These are phyloP conservation scores for Talaromyces albobiverticillius DNA, from an alignment of 2,329 filamentous ascomycete genomes.

Conservation along the genomic window DNA sequence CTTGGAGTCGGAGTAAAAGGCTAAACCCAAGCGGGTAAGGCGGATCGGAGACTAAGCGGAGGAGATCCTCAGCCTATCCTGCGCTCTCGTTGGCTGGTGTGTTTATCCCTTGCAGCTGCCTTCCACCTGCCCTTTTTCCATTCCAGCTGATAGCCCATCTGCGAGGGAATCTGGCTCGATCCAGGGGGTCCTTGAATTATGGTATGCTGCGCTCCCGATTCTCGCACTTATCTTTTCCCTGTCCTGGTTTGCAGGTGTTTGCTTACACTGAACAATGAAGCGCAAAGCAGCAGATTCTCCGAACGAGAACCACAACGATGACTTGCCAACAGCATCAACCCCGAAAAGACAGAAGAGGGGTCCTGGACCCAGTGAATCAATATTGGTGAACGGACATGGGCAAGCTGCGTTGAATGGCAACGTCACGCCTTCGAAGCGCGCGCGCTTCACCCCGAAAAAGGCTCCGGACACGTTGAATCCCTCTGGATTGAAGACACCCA, in stretches of 20 bases:
- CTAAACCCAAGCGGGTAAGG: background rate
- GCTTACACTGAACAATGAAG: conserved; percentile 33
- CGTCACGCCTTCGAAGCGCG: conserved; percentile 24
- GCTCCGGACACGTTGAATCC: conserved; percentile 28
- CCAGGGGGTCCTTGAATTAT: conserved; percentile 7
- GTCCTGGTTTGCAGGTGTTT: background rate
- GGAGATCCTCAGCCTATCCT: no score
- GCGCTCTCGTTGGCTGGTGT: background rate
- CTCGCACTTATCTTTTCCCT: background rate
- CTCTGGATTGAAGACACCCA: conserved; percentile 36
- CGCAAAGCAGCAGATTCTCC: conserved; percentile 38
- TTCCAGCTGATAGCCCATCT: background rate
- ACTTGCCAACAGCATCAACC: conserved; percentile 33
- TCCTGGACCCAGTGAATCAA: background rate
- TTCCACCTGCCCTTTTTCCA: conserved; percentile 1
- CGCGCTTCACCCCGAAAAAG: conserved; percentile 33
- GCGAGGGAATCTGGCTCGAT: background rate
- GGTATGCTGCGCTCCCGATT: conserved; percentile 11
- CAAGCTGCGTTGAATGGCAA: conserved; percentile 27
- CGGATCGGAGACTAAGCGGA: background rate
- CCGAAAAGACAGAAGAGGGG: conserved; percentile 37
- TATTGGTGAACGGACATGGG: conserved; percentile 21
- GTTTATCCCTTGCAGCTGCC: conserved; percentile 12
- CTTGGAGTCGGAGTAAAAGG: background rate
- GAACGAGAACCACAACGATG: conserved; percentile 22